Conservation (phyloP, 1,284 basidiomycete genomes). For the Termitomyces sp. region DNA sequence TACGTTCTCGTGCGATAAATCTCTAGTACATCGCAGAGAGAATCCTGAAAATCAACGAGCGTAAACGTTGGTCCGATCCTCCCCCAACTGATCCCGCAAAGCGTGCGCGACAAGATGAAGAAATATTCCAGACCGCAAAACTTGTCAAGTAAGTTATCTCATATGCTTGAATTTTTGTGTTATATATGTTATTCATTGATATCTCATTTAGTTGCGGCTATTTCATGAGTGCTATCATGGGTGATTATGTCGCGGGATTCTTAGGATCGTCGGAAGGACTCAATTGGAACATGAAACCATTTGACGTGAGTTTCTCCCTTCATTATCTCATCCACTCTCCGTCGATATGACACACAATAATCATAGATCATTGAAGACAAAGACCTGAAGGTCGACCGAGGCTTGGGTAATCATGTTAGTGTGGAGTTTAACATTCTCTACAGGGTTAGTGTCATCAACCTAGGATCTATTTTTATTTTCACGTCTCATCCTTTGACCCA, state of each 20-base stretch:
- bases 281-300: slow-evolving; percentile 40
- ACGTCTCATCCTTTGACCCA: slow-evolving; percentile 14
- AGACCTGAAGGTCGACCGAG: slow-evolving; percentile 29
- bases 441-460: slow-evolving; percentile 25
- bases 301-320: slow-evolving; percentile 26
- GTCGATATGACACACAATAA: neutral
- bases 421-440: slow-evolving; percentile 55
- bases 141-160: slow-evolving; percentile 36
- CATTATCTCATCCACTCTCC: neutral
- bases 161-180: neutral
- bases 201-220: slow-evolving; percentile 31
- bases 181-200: neutral
- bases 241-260: slow-evolving; percentile 45
- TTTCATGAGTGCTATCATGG: slow-evolving; percentile 40
- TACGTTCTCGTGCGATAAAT: neutral
- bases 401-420: slow-evolving; percentile 43
- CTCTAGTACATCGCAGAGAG: slow-evolving; percentile 44
- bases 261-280: slow-evolving; percentile 40
- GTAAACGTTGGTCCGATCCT: slow-evolving; percentile 33
- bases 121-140: slow-evolving; percentile 52
- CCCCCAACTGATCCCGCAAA: slow-evolving; percentile 28
- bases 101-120: slow-evolving; percentile 39
- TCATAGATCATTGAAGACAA: slow-evolving; percentile 29
- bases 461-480: neutral
- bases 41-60: slow-evolving; percentile 50